phyloP scores from a whole-genome alignment of 306 rosid genomes.

The Quercus suber region DNA sequence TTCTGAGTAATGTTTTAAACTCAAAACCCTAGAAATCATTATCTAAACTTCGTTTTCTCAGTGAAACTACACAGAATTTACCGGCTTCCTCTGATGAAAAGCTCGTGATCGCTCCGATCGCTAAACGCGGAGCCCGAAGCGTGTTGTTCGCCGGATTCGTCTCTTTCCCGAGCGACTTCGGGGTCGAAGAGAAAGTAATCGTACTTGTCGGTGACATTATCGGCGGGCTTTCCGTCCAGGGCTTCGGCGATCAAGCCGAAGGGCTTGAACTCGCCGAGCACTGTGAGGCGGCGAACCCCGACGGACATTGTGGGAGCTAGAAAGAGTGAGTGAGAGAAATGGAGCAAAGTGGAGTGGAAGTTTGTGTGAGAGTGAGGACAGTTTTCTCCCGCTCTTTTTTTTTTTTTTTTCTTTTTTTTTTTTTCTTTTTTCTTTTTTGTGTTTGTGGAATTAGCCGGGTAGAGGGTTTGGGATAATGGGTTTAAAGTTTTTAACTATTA shows the following conservation, averaged over 20 bases:
- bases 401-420: too few relatives aligned
- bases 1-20: neutral
- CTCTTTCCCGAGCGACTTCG: conserved; percentile 57
- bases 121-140: conserved; percentile 50
- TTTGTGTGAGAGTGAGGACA: too few relatives aligned
- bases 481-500: neutral
- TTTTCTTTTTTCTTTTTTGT: neutral
- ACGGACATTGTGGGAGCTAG: conserved; percentile 39
- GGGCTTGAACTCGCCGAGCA: conserved; percentile 95
- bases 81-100: conserved; percentile 78
- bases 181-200: conserved; percentile 85
- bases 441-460: neutral
- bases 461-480: neutral
- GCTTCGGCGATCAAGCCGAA: conserved; percentile 94
- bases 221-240: conserved; percentile 74
- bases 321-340: neutral
- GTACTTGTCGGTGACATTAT: conserved; percentile 55
- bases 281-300: conserved; percentile 63
- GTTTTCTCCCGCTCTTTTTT: conserved; percentile 33
- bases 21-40: neutral
- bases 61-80: conserved; percentile 12
- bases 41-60: neutral
- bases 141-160: conserved; percentile 47
- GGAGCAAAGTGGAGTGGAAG: neutral
- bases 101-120: conserved; percentile 79